Conservation (phyloP, 768 basidiomycete species). For the Dictyophora rubrovolvata region DNA sequence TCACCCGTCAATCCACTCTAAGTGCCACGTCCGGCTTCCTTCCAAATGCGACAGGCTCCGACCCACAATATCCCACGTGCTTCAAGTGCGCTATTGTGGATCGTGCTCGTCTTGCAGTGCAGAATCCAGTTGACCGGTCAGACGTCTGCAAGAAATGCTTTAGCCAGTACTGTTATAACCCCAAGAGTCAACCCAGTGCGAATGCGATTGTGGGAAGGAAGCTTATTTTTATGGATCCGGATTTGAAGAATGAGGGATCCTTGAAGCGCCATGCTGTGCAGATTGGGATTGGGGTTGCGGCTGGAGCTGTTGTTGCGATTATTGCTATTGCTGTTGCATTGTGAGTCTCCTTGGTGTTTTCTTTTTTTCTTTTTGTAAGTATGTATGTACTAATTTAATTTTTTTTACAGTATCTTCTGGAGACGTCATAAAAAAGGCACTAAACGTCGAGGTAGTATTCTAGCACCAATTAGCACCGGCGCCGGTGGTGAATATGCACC, state of each 20-base stretch:
- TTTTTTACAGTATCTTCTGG: no score
- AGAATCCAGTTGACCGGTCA: constrained; percentile 11
- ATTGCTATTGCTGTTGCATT: no score
- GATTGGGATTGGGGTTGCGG: no score
- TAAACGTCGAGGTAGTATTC: no score
- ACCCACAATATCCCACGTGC: constrained; percentile 49
- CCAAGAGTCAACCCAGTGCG: constrained; percentile 14
- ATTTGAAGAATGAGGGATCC: constrained; percentile 12
- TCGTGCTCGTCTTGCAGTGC: constrained; percentile 15
- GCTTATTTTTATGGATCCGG: constrained; percentile 42
- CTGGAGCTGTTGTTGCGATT: no score
- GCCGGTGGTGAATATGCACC: no score
- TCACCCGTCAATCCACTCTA: constrained; percentile 50
- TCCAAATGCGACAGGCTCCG: constrained; percentile 47
- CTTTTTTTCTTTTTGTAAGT: no score
- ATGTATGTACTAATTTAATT: no score
- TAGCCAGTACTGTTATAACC: constrained; percentile 22
- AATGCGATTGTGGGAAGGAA: constrained; percentile 28
- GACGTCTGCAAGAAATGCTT: constrained; percentile 19
- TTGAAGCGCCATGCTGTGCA: no score
- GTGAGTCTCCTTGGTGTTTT: no score
- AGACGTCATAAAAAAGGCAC: no score
- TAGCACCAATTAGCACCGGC: no score
- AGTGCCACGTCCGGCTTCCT: constrained; percentile 52
- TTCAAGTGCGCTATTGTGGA: constrained; percentile 61